Conservation (phyloP, 106 monocot species). For the Dendrobium catenatum region DNA sequence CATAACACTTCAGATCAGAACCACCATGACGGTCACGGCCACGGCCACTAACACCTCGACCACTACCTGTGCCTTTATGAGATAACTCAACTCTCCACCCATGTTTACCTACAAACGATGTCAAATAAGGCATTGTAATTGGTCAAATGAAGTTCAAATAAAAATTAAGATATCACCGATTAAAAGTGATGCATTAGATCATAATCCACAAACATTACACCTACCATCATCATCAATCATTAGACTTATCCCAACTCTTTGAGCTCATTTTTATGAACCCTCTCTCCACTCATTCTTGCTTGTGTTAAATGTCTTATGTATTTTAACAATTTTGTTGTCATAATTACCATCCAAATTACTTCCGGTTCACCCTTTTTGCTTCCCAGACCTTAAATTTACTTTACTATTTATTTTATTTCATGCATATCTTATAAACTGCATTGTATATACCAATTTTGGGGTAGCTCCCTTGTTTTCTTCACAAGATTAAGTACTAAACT, state of each 20-base stretch:
- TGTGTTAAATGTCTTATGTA: neutral
- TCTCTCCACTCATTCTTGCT: neutral
- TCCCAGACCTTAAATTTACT: no score
- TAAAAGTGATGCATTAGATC: neutral
- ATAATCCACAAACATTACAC: neutral
- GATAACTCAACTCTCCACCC: constrained; percentile 94
- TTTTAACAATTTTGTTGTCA: neutral
- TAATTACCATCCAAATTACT: neutral
- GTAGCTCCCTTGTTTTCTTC: no score
- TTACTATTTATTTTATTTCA: no score
- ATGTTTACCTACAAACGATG: constrained; percentile 42
- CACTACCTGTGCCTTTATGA: constrained; percentile 43
- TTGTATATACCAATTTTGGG: no score
- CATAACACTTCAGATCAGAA: constrained; percentile 76
- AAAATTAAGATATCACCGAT: neutral
- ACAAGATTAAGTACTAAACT: no score
- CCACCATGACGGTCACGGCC: constrained; percentile 28
- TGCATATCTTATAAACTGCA: no score
- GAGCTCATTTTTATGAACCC: neutral
- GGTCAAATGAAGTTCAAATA: neutral
- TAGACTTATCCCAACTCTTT: neutral
- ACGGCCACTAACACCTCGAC: constrained; percentile 31
- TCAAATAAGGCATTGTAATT: neutral
- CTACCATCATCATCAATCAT: neutral
- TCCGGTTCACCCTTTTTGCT: neutral